These are phyloP conservation scores for Begonia masoniana DNA, from an alignment of 306 rosid species.

Conservation along the genomic window DNA sequence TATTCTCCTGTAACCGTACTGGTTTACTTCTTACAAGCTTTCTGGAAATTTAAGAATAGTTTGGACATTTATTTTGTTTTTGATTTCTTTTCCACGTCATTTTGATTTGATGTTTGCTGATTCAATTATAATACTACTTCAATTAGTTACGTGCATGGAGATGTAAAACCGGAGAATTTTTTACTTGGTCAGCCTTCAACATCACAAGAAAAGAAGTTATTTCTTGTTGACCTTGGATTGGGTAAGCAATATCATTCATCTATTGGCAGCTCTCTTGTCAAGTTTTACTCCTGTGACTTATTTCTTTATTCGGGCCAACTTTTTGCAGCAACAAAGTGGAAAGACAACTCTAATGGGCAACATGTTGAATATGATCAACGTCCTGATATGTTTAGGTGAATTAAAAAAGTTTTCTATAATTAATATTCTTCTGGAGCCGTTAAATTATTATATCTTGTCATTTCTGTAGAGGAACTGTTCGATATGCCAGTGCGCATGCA, in stretches of 20 bases:
- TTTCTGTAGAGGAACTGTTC: conserved; percentile 69
- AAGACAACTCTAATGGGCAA: conserved; percentile 55
- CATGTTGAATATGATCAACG: conserved; percentile 95
- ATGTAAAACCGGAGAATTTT: conserved; percentile 93
- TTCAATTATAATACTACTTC: too few species aligned
- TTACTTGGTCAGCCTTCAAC: conserved; percentile 95
- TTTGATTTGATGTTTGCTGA: too few species aligned
- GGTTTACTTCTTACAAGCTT: too few species aligned
- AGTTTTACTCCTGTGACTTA: too few species aligned
- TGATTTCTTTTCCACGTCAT: too few species aligned
- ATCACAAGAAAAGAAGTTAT: conserved; percentile 76
- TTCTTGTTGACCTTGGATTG: conserved; percentile 90
- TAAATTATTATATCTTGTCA: background rate
- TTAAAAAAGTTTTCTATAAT: background rate
- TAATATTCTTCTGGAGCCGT: too few species aligned
- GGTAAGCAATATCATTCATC: conserved; percentile 23
- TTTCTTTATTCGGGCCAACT: conserved; percentile 4
- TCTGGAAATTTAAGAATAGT: too few species aligned
- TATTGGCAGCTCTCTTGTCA: too few species aligned
- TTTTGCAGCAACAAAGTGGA: conserved; percentile 86
- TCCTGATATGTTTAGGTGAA: conserved; percentile 90
- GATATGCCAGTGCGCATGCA: conserved; percentile 97
- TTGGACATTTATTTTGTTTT: too few species aligned
- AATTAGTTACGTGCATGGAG: conserved; percentile 83
- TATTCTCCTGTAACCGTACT: too few species aligned